Base-by-base conservation (phyloP, 2,329 filamentous ascomycete genomes). In the Pestalotiopsis fici region DNA sequence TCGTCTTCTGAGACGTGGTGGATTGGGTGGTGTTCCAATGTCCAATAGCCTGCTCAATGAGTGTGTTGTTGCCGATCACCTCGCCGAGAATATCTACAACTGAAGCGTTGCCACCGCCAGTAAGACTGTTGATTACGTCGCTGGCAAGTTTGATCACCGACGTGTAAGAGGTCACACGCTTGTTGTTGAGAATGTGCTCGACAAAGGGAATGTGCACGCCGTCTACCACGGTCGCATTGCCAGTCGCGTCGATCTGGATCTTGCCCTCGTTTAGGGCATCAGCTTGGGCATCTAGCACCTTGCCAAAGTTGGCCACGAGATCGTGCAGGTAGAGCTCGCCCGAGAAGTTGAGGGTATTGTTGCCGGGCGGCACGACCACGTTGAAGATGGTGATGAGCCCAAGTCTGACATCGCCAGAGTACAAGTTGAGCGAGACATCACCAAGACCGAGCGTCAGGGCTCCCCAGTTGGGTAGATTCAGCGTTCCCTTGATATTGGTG, bases 381-480 rank as follows among this genome's bases (percentile, higher is more conserved):
- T 85, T 76, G 64, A 78, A 75, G 4, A 83, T 66, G 18, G 74
- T 75, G 21, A 82, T 76, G 1, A 78, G 70, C 4, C 83, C 83
- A 6, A 85, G 69, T 9, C 73, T 74, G 11, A 81, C 67, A n/a
- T 80, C 75, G 3, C 81, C 81, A 0, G 78, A 79, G 64, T 79
- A 72, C 21, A 85, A 64, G 56, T 84, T 82, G 18, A 85, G 78
- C 0, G 81, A 82, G n/a, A 85, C 62, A 70, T 86, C 82, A 12
- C 84, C 83, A 3, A 84, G 75, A 0, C 78, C 80, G 5, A 86
- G 79, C 1, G 78, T 78, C 2, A 86, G 74, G 0, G 78, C 73
- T 2, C 83, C 82, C 39, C 76, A 74, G 69, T 86, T 86, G 2
- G 84, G 84, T 18, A 86, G 71, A 56, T 77, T 81, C 9, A 85